Conservation (phyloP, 192 early-diverging fungal genomes). For the Gaertneriomyces sp. region DNA sequence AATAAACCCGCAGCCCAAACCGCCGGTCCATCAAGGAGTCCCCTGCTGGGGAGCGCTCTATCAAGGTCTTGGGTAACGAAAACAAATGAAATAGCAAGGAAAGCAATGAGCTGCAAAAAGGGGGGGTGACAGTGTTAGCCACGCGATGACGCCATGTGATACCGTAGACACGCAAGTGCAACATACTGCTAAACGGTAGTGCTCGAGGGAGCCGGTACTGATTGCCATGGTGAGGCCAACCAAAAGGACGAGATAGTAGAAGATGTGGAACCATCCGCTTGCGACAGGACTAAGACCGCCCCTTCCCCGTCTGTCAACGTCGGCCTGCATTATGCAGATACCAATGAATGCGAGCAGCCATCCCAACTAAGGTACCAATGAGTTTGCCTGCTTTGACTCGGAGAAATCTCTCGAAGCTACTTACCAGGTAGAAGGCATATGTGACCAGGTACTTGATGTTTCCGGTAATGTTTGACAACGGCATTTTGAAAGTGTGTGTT, state of each 20-base stretch:
- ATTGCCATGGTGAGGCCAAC: conserved; percentile 14
- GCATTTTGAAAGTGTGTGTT: no score
- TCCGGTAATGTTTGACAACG: no score
- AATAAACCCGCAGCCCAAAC: conserved; percentile 26
- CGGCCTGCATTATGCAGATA: conserved; percentile 21
- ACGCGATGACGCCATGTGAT: background rate
- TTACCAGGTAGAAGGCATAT: no score
- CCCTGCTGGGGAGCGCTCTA: background rate
- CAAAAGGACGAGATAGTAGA: conserved; percentile 25
- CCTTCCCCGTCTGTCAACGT: background rate
- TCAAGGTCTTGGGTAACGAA: conserved; percentile 25
- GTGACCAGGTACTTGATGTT: no score
- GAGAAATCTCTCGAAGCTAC: no score
- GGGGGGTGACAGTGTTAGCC: background rate
- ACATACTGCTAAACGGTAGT: conserved; percentile 32
- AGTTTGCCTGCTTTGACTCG: background rate
- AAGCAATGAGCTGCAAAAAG: conserved; percentile 27
- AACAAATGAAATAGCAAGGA: conserved; percentile 31
- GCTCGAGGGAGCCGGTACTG: conserved; percentile 8
- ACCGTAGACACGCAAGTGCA: background rate
- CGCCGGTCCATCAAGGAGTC: background rate
- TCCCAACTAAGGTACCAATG: conserved; percentile 23
- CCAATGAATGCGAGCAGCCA: conserved; percentile 37
- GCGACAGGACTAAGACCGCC: conserved; percentile 9
- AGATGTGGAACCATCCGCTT: conserved; percentile 18